Base-by-base conservation (phyloP, 257 asterid species). In the Avicennia marina region DNA sequence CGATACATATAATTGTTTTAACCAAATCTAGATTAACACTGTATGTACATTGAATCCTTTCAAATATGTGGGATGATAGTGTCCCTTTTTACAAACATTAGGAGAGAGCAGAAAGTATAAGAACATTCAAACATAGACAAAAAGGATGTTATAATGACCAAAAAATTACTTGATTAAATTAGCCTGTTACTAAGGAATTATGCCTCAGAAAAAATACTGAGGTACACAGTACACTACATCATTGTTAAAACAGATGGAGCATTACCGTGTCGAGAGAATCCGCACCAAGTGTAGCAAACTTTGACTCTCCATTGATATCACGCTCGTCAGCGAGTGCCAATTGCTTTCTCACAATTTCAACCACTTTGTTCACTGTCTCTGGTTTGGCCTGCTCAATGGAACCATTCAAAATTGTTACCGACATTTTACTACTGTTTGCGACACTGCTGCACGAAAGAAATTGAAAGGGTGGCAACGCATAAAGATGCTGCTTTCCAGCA, bases 241-340 rank as follows among this genome's bases (percentile, higher is more conserved):
- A 73, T 17, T 26, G 4, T 24, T 12, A 21, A 45, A 42, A 53
- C 12, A 15, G 20, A 13, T 10, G 22, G 47, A 61, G 25, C 13
- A 51, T 40, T 90, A 90, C 96, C 69, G 98, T 90, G 83, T 90
- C 98, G 26, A 87, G 96, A 48, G 98, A 90, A 73, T 90, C 98
- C 29, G 98, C 96, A 59, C 98, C 98, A 68, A 90, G 91, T 7
- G 80, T 19, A 7, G 79, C 58, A 67, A 90, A 90, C 66, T 80
- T 87, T 0, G 98, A 85, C 56, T 78, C 89, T 60, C 95, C 98
- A 26, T 31, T 48, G 52, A 90, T 89, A 7, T 56, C 78, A 6
- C 76, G 60, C 16, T 83, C 83, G 4, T 26, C 82, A 15, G 87
- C 46, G 55, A 90, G 95, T 66, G 96, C 98, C 72, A 90, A 74